These are phyloP conservation scores for Sarcodon sp. DNA, from an alignment of 768 basidiomycete genomes.

Conservation along the genomic window DNA sequence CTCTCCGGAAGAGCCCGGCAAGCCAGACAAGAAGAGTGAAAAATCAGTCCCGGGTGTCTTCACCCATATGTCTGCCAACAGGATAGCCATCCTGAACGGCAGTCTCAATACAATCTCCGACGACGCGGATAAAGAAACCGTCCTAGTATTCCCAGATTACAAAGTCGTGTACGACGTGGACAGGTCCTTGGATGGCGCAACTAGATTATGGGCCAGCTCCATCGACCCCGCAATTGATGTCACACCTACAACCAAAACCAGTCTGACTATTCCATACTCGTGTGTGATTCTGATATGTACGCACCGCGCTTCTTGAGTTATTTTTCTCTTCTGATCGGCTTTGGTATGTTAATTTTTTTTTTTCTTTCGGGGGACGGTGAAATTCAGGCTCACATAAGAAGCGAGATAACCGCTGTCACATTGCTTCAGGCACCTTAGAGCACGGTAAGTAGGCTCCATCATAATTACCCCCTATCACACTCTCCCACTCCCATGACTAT, in stretches of 20 bases:
- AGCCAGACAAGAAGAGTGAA: conserved; percentile 2
- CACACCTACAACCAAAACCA: neutral
- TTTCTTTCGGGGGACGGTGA: too few species aligned
- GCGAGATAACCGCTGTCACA: conserved; percentile 84
- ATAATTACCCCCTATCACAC: neutral
- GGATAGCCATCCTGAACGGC: conserved; percentile 70
- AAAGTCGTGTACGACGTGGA: conserved; percentile 68
- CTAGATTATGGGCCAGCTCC: conserved; percentile 46
- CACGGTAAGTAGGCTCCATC: conserved; percentile 32
- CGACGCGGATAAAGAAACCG: conserved; percentile 52
- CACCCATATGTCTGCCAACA: conserved; percentile 34
- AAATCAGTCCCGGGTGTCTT: conserved; percentile 40
- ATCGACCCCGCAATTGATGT: conserved; percentile 40
- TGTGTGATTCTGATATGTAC: conserved; percentile 84
- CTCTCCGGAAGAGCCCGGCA: conserved; percentile 1
- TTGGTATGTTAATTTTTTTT: neutral
- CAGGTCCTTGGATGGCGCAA: conserved; percentile 49
- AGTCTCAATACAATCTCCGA: conserved; percentile 67
- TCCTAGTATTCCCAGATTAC: conserved; percentile 89
- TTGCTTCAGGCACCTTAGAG: conserved; percentile 77
- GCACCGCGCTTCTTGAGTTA: conserved; percentile 14
- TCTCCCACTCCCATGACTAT: too few species aligned
- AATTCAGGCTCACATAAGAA: conserved; percentile 80
- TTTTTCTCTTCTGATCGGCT: neutral
- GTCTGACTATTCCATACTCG: conserved; percentile 61